phyloP scores from a whole-genome alignment of 2,329 filamentous ascomycete genomes.

The Trichoderma sp. region DNA sequence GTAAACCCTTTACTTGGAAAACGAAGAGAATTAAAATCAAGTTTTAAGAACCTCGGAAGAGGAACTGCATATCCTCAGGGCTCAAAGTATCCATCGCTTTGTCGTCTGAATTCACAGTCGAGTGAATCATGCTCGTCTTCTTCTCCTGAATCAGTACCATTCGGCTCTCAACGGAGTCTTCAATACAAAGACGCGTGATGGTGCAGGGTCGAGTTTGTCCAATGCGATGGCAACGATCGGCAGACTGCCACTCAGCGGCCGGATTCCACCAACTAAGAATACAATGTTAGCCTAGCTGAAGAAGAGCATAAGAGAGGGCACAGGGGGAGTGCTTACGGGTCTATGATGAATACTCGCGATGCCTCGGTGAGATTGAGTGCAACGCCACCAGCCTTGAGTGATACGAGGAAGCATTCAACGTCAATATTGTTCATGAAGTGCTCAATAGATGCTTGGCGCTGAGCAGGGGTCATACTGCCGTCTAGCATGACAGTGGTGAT shows the following conservation, averaged over 20 bases:
- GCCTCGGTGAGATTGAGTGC: slow-evolving; percentile 95
- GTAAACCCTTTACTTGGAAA: not conserved
- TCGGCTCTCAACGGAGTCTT: slow-evolving; percentile 93
- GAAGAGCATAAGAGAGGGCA: slow-evolving; percentile 1
- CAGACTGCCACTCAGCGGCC: slow-evolving; percentile 99
- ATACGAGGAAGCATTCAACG: slow-evolving; percentile 95
- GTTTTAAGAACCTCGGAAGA: slow-evolving; percentile 73
- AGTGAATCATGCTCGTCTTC: slow-evolving; percentile 97
- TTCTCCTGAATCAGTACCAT: slow-evolving; percentile 98
- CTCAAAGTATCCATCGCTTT: slow-evolving; percentile 88
- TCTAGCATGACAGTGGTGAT: slow-evolving; percentile 99
- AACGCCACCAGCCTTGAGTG: slow-evolving; percentile 93
- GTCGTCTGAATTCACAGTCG: slow-evolving; percentile 92
- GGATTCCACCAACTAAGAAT: slow-evolving; percentile 90
- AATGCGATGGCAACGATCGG: slow-evolving; percentile 91
- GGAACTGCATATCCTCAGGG: slow-evolving; percentile 90
- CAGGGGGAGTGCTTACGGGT: slow-evolving; percentile 67
- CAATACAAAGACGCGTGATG: slow-evolving; percentile 92
- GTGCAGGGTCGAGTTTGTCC: slow-evolving; percentile 92
- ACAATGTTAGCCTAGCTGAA: slow-evolving; percentile 5
- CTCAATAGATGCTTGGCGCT: slow-evolving; percentile 90
- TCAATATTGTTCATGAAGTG: slow-evolving; percentile 96
- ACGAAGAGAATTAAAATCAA: not conserved
- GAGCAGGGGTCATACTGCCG: slow-evolving; percentile 92
- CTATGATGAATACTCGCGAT: slow-evolving; percentile 91